A percentile compares a stretch with the other conserved stretches of the same genome.
Conservation (phyloP, 1,139 yeast genomes). For the Yamadazyma triangularis region DNA sequence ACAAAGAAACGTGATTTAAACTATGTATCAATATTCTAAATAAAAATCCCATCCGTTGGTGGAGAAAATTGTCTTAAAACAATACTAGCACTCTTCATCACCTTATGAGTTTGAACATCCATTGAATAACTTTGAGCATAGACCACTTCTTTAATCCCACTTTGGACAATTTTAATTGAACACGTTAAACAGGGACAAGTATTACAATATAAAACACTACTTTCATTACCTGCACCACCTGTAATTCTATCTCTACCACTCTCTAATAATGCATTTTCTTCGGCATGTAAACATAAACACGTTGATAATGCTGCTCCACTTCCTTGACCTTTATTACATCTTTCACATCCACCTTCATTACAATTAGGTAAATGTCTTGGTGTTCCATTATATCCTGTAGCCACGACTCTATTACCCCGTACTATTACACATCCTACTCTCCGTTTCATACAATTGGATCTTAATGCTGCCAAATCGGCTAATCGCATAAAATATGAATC, state of each 20-base stretch:
- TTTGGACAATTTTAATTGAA: slow-evolving; percentile 88
- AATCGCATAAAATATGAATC: slow-evolving; percentile 91
- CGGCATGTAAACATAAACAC: slow-evolving; percentile 93
- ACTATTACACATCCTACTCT: slow-evolving; percentile 95
- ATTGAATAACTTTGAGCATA: slow-evolving; percentile 89
- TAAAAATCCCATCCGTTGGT: slow-evolving; percentile 46
- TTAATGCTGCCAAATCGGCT: slow-evolving; percentile 87
- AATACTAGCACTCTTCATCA: slow-evolving; percentile 72
- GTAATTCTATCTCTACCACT: slow-evolving; percentile 83
- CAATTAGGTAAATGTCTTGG: slow-evolving; percentile 86
- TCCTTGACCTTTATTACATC: slow-evolving; percentile 77
- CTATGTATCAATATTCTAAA: slow-evolving; percentile 12
- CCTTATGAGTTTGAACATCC: slow-evolving; percentile 72
- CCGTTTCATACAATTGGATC: slow-evolving; percentile 96
- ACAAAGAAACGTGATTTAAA: slow-evolving; percentile 43
- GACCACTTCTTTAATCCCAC: slow-evolving; percentile 89
- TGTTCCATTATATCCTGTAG: slow-evolving; percentile 97
- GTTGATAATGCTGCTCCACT: slow-evolving; percentile 61
- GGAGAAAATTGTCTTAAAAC: slow-evolving; percentile 69
- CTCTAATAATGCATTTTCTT: slow-evolving; percentile 91
- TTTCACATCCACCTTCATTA: slow-evolving; percentile 89
- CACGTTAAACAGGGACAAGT: slow-evolving; percentile 98
- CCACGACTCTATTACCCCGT: slow-evolving; percentile 77
- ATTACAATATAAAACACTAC: slow-evolving; percentile 81
- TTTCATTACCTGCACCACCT: slow-evolving; percentile 16